phyloP scores from a whole-genome alignment of 2,329 filamentous ascomycete genomes.

The Bretziella fagacearum region DNA sequence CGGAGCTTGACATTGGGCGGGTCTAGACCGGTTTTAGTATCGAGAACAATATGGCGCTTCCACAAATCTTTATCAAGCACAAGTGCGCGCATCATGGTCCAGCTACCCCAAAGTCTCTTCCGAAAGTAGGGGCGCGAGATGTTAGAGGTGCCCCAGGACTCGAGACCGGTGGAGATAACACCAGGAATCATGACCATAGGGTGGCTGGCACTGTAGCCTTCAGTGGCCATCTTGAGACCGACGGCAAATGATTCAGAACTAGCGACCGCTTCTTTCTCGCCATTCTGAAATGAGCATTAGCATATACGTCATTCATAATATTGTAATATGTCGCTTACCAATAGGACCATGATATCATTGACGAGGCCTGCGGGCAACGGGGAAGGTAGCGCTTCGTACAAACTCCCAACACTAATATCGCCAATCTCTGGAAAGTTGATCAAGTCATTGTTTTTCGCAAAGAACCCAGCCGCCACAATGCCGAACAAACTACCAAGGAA shows the following conservation, averaged over 20 bases:
- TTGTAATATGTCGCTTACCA: constrained; percentile 36
- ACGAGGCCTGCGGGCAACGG: constrained; percentile 62
- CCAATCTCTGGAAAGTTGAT: constrained; percentile 58
- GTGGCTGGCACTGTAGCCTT: constrained; percentile 68
- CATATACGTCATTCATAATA: neutral
- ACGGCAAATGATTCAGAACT: constrained; percentile 90
- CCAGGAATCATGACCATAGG: constrained; percentile 95
- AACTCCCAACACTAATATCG: constrained; percentile 66
- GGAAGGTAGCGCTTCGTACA: constrained; percentile 68
- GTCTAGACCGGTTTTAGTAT: constrained; percentile 78
- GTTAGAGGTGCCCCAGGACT: constrained; percentile 88
- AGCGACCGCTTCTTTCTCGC: constrained; percentile 65
- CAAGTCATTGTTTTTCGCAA: constrained; percentile 76
- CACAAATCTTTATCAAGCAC: constrained; percentile 85
- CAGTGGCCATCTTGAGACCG: constrained; percentile 61
- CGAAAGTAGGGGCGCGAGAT: constrained; percentile 79
- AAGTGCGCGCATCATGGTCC: constrained; percentile 95
- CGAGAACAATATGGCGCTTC: constrained; percentile 96
- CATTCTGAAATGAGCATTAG: constrained; percentile 36
- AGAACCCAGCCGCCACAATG: constrained; percentile 72
- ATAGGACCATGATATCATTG: constrained; percentile 68
- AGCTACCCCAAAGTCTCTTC: constrained; percentile 89
- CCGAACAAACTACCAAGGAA: constrained; percentile 78
- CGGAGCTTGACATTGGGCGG: constrained; percentile 79
- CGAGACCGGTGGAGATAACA: constrained; percentile 90